Evolutionary conservation across 2,329 filamentous ascomycete species (phyloP), one percentile per base, ranked within the genome.

Genomic region (Dactylellina drechsleri): DNA sequence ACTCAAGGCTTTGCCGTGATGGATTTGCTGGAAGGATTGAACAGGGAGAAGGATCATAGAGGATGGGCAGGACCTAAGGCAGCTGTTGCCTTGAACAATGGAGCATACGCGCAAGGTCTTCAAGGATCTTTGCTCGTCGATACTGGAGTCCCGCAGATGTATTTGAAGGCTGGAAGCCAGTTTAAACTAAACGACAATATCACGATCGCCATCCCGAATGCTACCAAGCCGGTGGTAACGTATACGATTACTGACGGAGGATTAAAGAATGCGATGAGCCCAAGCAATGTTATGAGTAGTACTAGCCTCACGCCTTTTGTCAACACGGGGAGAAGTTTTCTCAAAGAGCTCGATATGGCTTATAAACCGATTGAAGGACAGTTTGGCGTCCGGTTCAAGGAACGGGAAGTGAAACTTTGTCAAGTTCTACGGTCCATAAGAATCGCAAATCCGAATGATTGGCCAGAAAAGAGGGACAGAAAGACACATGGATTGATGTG

Each of bases 121-220:
- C 28, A 56, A 16, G 18, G 52, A 47, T 47, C 43, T 12, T 18
- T 47, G 15, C 16, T 47, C 1, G 50, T 66, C 15, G 61, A 66
- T 40, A 66, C 50, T 13, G 61, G 61, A 53, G 26, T 57, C 15
- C 20, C 18, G 28, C 50, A 66, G n/a, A 66, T 66, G 61, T 66
- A 66, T 47, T 28, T 66, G 16, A 47, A 66, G 28, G 36, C 50
- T 13, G 49, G 61, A 28, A 18, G 31, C 15, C 36, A 66, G 31
- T 66, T 66, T 26, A 18, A 66, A 41, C 43, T 15, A 1, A 31
- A 18, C 16, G 52, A 58, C 15, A 20, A n/a, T 12, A 50, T 66
- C 40, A 58, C 23, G 23, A 47, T 66, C 40, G 62, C 52, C n/a
- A 66, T 66, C 40, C 62, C 52, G 49, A 31, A 68, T 61, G 66